Conservation (phyloP, 495 filamentous ascomycete species). For the Tuber magnatum region DNA sequence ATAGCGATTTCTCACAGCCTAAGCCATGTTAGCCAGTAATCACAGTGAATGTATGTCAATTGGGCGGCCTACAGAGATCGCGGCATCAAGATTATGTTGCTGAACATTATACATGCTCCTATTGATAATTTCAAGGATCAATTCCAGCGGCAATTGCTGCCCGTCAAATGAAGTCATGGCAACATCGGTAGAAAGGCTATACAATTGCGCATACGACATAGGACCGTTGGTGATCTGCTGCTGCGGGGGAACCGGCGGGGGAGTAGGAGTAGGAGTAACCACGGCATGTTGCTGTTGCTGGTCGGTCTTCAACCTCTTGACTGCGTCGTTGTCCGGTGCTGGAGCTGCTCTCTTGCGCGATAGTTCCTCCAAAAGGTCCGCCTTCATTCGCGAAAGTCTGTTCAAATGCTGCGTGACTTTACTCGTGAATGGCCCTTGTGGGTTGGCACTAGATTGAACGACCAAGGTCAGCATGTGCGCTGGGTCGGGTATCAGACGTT, state of each 20-base stretch:
- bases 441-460: constrained; percentile 30
- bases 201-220: constrained; percentile 68
- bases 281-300: constrained; percentile 49
- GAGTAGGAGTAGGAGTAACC: constrained; percentile 48
- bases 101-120: constrained; percentile 38
- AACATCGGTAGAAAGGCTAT: constrained; percentile 68
- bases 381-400: constrained; percentile 61
- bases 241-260: constrained; percentile 46
- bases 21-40: constrained; percentile 12
- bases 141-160: constrained; percentile 60
- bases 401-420: constrained; percentile 79
- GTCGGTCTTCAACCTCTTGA: constrained; percentile 64
- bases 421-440: constrained; percentile 43
- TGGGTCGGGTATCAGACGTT: constrained; percentile 12
- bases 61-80: constrained; percentile 33
- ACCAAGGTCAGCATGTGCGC: constrained; percentile 1
- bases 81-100: constrained; percentile 48
- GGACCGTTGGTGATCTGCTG: constrained; percentile 63
- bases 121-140: constrained; percentile 70
- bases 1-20: constrained; percentile 38
- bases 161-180: constrained; percentile 75
- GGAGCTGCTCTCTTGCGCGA: constrained; percentile 67
- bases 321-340: constrained; percentile 54
- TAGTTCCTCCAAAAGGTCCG: constrained; percentile 67
- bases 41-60: neutral